Conservation (phyloP, 805 yeast genomes). For the Nadsonia fulvescens region DNA sequence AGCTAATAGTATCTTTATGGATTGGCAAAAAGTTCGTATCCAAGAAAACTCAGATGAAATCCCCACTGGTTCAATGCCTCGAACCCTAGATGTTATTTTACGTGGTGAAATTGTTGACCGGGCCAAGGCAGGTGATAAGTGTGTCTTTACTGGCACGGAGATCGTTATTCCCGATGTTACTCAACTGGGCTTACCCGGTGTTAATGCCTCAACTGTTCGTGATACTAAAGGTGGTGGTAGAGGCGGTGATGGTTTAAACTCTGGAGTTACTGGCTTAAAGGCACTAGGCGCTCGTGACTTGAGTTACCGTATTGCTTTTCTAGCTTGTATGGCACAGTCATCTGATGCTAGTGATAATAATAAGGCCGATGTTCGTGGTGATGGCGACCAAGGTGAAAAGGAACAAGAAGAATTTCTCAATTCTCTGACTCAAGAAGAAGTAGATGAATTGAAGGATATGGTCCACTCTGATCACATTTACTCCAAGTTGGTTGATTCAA, state of each 20-base stretch:
- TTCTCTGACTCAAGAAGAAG: conserved; percentile 63
- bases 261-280: conserved; percentile 79
- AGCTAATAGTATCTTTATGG: conserved; percentile 70
- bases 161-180: conserved; percentile 89
- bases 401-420: conserved; percentile 72
- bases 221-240: conserved; percentile 41
- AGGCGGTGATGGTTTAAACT: conserved; percentile 47
- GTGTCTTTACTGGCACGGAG: conserved; percentile 85
- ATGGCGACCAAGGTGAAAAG: conserved; percentile 33
- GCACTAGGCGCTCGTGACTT: conserved; percentile 88
- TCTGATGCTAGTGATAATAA: conserved; percentile 21
- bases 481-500: conserved; percentile 64
- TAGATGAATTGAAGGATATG: conserved; percentile 74
- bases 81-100: conserved; percentile 80
- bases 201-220: conserved; percentile 66
- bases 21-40: conserved; percentile 91
- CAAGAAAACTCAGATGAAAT: conserved; percentile 94
- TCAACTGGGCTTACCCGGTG: conserved; percentile 88
- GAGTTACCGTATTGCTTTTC: conserved; percentile 78
- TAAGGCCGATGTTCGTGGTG: conserved; percentile 22
- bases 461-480: conserved; percentile 76
- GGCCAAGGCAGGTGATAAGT: conserved; percentile 94
- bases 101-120: conserved; percentile 90
- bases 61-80: conserved; percentile 97
- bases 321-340: conserved; percentile 80